Percentiles rank a stretch among this genome's conserved stretches.
phyloP scores from a whole-genome alignment of 2,329 filamentous ascomycete genomes.

The Calonectria pteridis region DNA sequence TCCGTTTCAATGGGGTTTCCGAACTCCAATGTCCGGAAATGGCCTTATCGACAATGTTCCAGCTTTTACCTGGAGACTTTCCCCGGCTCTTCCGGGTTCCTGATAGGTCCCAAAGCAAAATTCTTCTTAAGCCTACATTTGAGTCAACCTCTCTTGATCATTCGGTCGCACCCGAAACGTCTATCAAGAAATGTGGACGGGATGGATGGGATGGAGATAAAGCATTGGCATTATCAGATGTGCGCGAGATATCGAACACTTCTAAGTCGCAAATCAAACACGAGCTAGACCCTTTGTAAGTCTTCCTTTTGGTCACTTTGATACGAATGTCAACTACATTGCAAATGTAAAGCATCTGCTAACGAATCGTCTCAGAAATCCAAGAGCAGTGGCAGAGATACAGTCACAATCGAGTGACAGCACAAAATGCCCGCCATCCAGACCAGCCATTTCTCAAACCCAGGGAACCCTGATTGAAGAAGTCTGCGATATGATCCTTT shows the following conservation, averaged over 20 bases:
- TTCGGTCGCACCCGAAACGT: too few species aligned
- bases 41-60: neutral
- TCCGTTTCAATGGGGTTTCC: neutral
- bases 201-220: too few species aligned
- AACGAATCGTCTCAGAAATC: neutral
- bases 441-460: neutral
- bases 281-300: neutral
- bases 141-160: neutral
- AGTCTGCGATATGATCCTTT: neutral
- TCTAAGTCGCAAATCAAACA: neutral
- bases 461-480: neutral
- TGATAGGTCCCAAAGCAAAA: fast-evolving
- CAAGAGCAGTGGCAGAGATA: neutral
- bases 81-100: neutral
- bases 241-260: neutral
- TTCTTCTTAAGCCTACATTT: fast-evolving
- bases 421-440: too few species aligned
- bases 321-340: too few species aligned
- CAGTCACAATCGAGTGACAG: neutral
- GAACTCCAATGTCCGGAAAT: neutral
- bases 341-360: neutral
- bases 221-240: neutral
- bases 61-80: neutral
- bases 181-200: too few species aligned
- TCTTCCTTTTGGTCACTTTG: neutral